Conservation (phyloP, 805 yeast genomes). For the Metschnikowia orientalis region DNA sequence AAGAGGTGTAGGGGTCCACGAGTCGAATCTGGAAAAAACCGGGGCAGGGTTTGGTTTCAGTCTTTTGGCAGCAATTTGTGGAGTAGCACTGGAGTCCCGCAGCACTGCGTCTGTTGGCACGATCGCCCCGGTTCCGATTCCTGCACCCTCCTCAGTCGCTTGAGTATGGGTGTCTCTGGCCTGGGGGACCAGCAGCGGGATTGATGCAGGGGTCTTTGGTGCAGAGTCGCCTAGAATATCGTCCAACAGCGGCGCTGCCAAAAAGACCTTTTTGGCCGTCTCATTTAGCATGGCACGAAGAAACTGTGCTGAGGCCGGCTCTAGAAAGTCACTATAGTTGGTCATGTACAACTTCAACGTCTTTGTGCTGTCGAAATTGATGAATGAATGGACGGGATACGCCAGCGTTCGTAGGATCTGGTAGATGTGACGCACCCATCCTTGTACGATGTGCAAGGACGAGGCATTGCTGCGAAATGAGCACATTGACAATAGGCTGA, state of each 20-base stretch:
- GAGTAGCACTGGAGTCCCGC: too few relatives aligned
- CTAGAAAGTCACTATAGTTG: constrained; percentile 1
- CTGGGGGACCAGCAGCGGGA: not conserved
- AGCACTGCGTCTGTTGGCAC: too few relatives aligned
- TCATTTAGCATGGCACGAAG: not conserved
- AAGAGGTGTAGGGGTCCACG: not conserved
- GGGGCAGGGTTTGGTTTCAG: not conserved
- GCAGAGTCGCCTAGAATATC: constrained; percentile 2
- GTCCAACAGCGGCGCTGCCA: constrained; percentile 11
- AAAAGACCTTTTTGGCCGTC: not conserved
- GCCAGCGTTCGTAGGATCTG: too few relatives aligned
- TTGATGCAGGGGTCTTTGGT: not conserved
- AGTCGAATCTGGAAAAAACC: not conserved
- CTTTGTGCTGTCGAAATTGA: constrained; percentile 1
- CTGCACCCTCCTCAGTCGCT: too few relatives aligned
- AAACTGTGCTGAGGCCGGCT: not conserved
- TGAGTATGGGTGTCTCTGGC: too few relatives aligned
- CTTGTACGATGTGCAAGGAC: not conserved
- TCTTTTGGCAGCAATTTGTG: not conserved
- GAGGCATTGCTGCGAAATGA: not conserved
- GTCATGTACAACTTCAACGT: constrained; percentile 3
- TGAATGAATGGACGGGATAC: constrained; percentile 7
- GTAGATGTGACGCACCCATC: too few relatives aligned
- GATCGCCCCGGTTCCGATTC: too few relatives aligned
- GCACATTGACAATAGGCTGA: not conserved